Evolutionary conservation across 208 protist genomes (phyloP), one percentile per base, ranked within the genome.

Genomic region (Wallacemonas sp.): DNA sequence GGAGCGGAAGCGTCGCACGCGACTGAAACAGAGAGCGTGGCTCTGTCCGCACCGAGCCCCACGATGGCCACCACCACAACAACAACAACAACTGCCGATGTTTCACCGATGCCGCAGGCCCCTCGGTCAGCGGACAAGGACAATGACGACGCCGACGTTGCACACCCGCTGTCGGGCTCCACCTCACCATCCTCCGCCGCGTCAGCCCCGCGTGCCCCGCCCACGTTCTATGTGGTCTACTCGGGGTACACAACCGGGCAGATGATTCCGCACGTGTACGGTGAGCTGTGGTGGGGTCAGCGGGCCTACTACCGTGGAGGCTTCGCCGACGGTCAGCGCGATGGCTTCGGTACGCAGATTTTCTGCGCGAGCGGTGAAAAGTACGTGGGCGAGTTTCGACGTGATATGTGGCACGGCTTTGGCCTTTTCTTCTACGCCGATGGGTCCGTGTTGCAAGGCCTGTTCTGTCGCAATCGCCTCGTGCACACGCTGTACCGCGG

Each of bases 211-310:
- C 52, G 52, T 25, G 18, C 31, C 7, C 31, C 29, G 42, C 65
- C 49, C 3, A 44, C 38, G 50, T 65, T 33, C 45, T 79, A 82
- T 70, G 77, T 84, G 44, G 76, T 87, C 44, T 97, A 94, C 72
- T 62, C 77, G 31, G 91, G 91, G 20, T 94, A 94, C 72, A 89
- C 75, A 4, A 81, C 77, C 2, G 64, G 75, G 45, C 57, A 69
- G 18, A 65, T 87, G 5, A 29, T 49, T 31, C 91, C 91, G 23
- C 88, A 94, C 57, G n/a, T 93, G 5, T 92, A 77, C 54, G 91
- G 91, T 2, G 82, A 87, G 57, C 42, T 94, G 20, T 97, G 91
- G 91, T 92, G 77, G 79, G 82, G 86, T 10, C 67, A 72, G 22
- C 7, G 41, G 16, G 22, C 46, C 16, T 92, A 89, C 72, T 94